A percentile compares a stretch with the other conserved stretches of the same genome.
Conservation (phyloP, 805 yeast species). For the Candida taoyuanica region DNA sequence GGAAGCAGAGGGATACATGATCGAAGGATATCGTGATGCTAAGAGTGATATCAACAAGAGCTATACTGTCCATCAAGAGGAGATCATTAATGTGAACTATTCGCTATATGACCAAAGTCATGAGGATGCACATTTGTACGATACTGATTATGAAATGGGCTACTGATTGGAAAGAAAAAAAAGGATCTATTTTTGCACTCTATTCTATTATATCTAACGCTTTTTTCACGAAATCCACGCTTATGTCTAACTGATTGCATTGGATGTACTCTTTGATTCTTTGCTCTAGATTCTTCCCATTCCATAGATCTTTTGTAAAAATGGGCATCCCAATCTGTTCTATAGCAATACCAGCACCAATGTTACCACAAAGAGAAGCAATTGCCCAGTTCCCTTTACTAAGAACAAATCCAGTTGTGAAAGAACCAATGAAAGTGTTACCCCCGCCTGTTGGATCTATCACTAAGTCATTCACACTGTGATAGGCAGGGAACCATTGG, state of each 20-base stretch:
- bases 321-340: slow-evolving; percentile 76
- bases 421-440: slow-evolving; percentile 81
- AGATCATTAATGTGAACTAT: slow-evolving; percentile 24
- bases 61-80: slow-evolving; percentile 22
- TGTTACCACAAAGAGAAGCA: slow-evolving; percentile 63
- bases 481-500: slow-evolving; percentile 72
- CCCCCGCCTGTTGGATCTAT: slow-evolving; percentile 96
- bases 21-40: slow-evolving; percentile 24
- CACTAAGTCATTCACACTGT: slow-evolving; percentile 38
- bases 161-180: slow-evolving; percentile 4
- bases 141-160: slow-evolving; percentile 21
- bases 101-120: slow-evolving; percentile 22
- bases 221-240: slow-evolving; percentile 1
- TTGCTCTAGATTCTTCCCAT: slow-evolving; percentile 43
- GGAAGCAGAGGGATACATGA: slow-evolving; percentile 25
- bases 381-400: slow-evolving; percentile 42
- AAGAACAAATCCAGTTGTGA: slow-evolving; percentile 55
- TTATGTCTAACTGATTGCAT: slow-evolving; percentile 16
- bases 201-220: too few species aligned
- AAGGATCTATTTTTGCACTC: too few species aligned
- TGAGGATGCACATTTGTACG: slow-evolving; percentile 22
- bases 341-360: slow-evolving; percentile 78
- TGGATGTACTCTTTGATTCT: slow-evolving; percentile 41
- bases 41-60: slow-evolving; percentile 22
- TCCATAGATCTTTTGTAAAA: slow-evolving; percentile 48